A percentile compares a stretch with the other conserved stretches of the same genome.
Evolutionary conservation across 2,329 filamentous ascomycete species (phyloP).

Genomic region (Anthostomella pinea): DNA sequence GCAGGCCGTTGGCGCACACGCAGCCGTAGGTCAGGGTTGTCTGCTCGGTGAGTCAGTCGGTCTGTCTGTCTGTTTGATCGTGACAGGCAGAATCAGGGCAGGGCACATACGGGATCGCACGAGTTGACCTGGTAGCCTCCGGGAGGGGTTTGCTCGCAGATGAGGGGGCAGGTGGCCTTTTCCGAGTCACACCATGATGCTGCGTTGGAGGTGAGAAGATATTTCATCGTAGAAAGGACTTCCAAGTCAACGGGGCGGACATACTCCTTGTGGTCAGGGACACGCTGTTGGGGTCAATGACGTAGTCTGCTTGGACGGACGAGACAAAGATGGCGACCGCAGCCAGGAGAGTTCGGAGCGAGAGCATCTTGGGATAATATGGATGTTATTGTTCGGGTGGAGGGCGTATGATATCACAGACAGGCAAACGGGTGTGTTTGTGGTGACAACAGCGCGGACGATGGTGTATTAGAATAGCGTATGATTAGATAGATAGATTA

Average conservation of each 20-base stretch:
- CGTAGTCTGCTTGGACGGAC: constrained; percentile 54
- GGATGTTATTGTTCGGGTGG: not conserved
- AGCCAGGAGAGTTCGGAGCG: constrained; percentile 52
- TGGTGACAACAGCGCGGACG: not conserved
- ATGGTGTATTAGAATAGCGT: too few species aligned
- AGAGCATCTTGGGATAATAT: constrained; percentile 45
- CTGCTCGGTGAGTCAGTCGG: constrained; percentile 36
- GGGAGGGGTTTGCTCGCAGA: constrained; percentile 62
- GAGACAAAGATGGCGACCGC: constrained; percentile 51
- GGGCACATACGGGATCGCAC: constrained; percentile 60
- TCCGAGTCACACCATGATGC: constrained; percentile 66
- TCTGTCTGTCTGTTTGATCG: not conserved
- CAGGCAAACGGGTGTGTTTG: constrained; percentile 6
- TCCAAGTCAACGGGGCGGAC: constrained; percentile 23
- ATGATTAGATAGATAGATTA: too few species aligned
- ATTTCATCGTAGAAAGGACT: not conserved
- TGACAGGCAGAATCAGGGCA: not conserved
- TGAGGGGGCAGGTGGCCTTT: constrained; percentile 62
- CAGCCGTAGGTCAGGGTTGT: constrained; percentile 65
- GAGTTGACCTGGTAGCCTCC: constrained; percentile 57
- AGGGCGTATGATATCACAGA: not conserved
- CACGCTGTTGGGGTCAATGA: constrained; percentile 62
- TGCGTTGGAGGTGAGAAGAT: constrained; percentile 17
- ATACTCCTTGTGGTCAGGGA: constrained; percentile 49
- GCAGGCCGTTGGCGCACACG: constrained; percentile 63